Evolutionary conservation across 306 rosid species (phyloP), one percentile per base, ranked within the genome.

Genomic region (Hippophae rhamnoides): DNA sequence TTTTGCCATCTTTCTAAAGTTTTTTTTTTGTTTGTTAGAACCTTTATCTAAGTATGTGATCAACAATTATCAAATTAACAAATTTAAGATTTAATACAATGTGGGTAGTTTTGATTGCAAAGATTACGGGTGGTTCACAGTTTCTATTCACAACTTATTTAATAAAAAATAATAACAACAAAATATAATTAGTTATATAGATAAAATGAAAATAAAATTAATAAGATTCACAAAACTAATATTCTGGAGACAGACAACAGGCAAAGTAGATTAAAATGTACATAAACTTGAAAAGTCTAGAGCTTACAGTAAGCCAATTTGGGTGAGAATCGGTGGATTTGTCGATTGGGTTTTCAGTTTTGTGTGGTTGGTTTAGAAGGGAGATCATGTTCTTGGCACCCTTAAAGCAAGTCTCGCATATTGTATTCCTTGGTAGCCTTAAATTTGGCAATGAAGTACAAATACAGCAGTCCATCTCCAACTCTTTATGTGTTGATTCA

Each of bases 371-470:
- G 65, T 68, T 76, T 51, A 87, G 69, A 74, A 79, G 65, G 67
- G 58, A 64, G 69, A 85, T 72, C 8, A 87, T 65, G 81, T 53
- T 78, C 59, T 66, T 79, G 6, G 95, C 96, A 64, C 92, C 98
- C 69, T 85, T 96, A 54, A 72, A 85, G 64, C 96, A 90, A 13
- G 83, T 48, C 47, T 71, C 84, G 23, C 96, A 90, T 54, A 90
- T 82, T 42, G 89, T 77, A 41, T 87, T 90, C 74, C 97, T 83
- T 1, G 95, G 97, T 43, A 94, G 87, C 87, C 97, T 83, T 14
- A 79, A 79, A 12, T 66, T 51, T 0, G 97, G 97, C 82, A 84
- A 69, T 43, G 96, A 63, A 49, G 85, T 78, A 53, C 97, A 90
- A 4, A 90, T 76, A 43, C 73, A 72, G 70, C 97, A 90, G 58